Evolutionary conservation across 768 basidiomycete species (phyloP).

Genomic region (Suillus plorans): DNA sequence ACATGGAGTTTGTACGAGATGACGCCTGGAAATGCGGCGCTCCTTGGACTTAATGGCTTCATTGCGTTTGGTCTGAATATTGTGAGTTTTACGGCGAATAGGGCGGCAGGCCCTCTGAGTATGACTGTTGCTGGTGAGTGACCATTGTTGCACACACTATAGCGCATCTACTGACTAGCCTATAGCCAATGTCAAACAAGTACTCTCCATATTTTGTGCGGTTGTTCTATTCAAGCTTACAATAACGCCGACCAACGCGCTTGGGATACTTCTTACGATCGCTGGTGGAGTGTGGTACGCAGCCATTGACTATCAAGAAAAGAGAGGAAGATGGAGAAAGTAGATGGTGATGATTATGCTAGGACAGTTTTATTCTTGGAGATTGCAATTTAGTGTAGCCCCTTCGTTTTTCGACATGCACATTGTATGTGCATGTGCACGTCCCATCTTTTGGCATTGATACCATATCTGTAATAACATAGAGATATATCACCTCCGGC

Average conservation of each 20-base stretch:
- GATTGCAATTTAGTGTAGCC: background rate
- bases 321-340: constrained; percentile 22
- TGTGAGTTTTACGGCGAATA: constrained; percentile 95
- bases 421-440: background rate
- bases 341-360: background rate
- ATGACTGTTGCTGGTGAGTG: constrained; percentile 87
- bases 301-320: constrained; percentile 60
- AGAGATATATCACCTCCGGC: background rate
- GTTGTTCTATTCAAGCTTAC: constrained; percentile 81
- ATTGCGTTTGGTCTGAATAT: constrained; percentile 94
- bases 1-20: constrained; percentile 43
- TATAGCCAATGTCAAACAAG: constrained; percentile 89
- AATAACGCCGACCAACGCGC: constrained; percentile 74
- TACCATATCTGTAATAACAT: background rate
- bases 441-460: background rate
- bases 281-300: constrained; percentile 85
- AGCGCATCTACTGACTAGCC: constrained; percentile 10
- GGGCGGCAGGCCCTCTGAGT: constrained; percentile 81
- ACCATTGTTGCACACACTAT: background rate
- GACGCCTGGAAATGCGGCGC: constrained; percentile 41
- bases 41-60: constrained; percentile 73
- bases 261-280: constrained; percentile 85
- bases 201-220: constrained; percentile 82
- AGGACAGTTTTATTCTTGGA: too few relatives aligned
- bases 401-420: background rate